Conservation (phyloP, 306 rosid genomes). For the Trifolium repens region DNA sequence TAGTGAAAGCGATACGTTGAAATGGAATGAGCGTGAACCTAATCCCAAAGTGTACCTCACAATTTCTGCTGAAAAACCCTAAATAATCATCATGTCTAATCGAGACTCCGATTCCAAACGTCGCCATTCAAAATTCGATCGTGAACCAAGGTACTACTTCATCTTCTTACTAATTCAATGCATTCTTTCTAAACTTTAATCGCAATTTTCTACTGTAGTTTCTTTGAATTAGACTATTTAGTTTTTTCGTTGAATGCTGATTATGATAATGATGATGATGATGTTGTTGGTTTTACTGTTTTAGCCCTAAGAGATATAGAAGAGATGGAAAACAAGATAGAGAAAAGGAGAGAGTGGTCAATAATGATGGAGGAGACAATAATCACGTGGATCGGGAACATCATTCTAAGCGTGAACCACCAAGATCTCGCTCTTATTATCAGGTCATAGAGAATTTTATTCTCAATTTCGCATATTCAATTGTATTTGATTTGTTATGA, state of each 20-base stretch:
- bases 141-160: conserved; percentile 67
- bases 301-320: conserved; percentile 79
- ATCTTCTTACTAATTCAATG: neutral
- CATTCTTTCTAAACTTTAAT: neutral
- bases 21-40: conserved; percentile 1
- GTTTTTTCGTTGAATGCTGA: conserved; percentile 27
- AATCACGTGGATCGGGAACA: too few relatives aligned
- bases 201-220: neutral
- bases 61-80: conserved; percentile 8
- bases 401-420: too few relatives aligned
- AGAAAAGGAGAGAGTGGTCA: conserved; percentile 52
- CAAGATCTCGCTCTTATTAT: conserved; percentile 62
- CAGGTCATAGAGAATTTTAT: conserved; percentile 54
- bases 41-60: neutral
- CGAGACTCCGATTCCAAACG: conserved; percentile 78
- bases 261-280: conserved; percentile 36
- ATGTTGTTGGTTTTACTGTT: conserved; percentile 22
- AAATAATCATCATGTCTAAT: conserved; percentile 62
- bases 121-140: conserved; percentile 74
- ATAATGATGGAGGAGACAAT: too few relatives aligned
- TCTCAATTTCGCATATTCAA: neutral
- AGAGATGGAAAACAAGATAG: conserved; percentile 66
- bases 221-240: neutral
- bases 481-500: conserved; percentile 1
- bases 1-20: neutral